phyloP scores from a whole-genome alignment of 2,329 filamentous ascomycete species.

The Spiromastix sp. region DNA sequence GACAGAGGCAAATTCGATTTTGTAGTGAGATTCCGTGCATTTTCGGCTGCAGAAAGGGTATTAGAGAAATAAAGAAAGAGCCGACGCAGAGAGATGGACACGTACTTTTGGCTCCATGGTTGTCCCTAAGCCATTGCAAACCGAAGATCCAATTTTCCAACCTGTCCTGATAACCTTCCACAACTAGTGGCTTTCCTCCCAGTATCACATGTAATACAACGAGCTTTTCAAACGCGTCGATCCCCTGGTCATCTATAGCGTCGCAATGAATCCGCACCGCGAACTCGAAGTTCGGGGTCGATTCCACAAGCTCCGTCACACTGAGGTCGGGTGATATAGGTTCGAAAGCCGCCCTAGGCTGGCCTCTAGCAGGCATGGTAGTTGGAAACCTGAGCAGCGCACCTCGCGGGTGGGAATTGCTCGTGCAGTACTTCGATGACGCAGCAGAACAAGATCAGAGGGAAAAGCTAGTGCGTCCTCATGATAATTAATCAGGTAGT shows the following conservation, averaged over 20 bases:
- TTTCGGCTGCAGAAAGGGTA: conserved; percentile 52
- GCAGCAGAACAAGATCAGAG: no score
- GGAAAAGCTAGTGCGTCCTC: no score
- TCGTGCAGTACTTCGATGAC: no score
- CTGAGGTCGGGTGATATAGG: conserved; percentile 82
- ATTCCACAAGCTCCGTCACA: conserved; percentile 62
- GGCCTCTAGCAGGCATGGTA: conserved; percentile 64
- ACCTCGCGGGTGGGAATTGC: no score
- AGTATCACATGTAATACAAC: conserved; percentile 73
- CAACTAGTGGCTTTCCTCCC: conserved; percentile 77
- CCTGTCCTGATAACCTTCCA: conserved; percentile 74
- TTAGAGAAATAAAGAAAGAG: conserved; percentile 1
- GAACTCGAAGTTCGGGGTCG: conserved; percentile 76
- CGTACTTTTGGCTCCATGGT: conserved; percentile 66
- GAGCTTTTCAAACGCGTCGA: conserved; percentile 75
- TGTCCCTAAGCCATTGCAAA: conserved; percentile 65
- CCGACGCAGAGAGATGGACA: neutral
- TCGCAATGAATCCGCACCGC: conserved; percentile 68
- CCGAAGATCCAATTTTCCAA: conserved; percentile 73
- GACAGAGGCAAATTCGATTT: conserved; percentile 72
- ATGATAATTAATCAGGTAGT: no score
- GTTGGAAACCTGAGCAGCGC: no score
- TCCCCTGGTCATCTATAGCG: conserved; percentile 65
- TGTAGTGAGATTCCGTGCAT: conserved; percentile 67
- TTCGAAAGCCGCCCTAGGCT: conserved; percentile 77